These are phyloP conservation scores for Colletotrichum plurivorum DNA, from an alignment of 2,329 filamentous ascomycete genomes.

Conservation along the genomic window DNA sequence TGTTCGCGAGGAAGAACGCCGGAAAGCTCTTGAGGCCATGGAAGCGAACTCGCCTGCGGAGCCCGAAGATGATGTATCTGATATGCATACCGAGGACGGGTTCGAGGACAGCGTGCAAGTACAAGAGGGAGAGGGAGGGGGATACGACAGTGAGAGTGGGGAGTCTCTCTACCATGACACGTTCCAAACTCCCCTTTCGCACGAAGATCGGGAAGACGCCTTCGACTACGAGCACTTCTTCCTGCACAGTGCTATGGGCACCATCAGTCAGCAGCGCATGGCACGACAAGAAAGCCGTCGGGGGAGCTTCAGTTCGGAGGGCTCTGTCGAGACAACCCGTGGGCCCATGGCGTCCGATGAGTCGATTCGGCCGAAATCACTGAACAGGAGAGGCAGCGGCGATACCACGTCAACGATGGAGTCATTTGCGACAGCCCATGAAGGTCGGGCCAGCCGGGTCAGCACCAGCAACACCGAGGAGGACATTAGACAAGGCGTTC, in stretches of 20 bases:
- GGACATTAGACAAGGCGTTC: conserved; percentile 28
- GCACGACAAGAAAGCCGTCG: conserved; percentile 58
- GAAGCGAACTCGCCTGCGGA: conserved; percentile 22
- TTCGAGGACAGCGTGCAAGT: conserved; percentile 53
- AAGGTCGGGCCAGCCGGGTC: conserved; percentile 59
- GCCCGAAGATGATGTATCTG: conserved; percentile 52
- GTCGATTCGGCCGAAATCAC: conserved; percentile 44
- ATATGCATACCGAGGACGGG: conserved; percentile 57
- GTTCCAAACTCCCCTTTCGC: conserved; percentile 74
- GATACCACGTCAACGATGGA: conserved; percentile 66
- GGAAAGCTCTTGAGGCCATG: conserved; percentile 35
- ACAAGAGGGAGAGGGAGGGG: conserved; percentile 48
- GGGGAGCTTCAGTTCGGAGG: conserved; percentile 71
- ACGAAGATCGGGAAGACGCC: conserved; percentile 94
- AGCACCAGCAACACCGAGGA: conserved; percentile 29
- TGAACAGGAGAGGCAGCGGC: conserved; percentile 59
- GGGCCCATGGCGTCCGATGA: conserved; percentile 55
- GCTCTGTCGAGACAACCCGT: conserved; percentile 73
- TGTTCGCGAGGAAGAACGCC: conserved; percentile 44
- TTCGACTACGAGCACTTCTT: conserved; percentile 99
- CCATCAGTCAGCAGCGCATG: conserved; percentile 71
- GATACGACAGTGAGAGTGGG: conserved; percentile 73
- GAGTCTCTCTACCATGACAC: conserved; percentile 75
- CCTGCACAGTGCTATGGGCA: conserved; percentile 91
- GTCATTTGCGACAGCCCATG: conserved; percentile 70